Evolutionary conservation across 164 flowering plant genomes (phyloP).

Genomic region (Tetracentron sinense): DNA sequence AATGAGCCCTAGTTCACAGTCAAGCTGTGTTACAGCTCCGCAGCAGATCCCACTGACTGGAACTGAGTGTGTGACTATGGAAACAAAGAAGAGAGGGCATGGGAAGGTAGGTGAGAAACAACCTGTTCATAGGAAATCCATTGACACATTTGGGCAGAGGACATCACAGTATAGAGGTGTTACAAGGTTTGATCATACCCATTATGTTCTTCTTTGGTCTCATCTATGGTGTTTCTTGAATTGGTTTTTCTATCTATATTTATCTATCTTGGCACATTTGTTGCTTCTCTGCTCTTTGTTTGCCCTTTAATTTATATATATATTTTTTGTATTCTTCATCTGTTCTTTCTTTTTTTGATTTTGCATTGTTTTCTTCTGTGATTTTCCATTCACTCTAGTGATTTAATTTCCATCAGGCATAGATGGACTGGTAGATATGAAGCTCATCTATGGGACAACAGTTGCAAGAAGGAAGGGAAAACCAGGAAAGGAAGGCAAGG

Average conservation of each 20-base stretch:
- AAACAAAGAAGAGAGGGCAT: conserved; percentile 51
- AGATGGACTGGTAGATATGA: conserved; percentile 82
- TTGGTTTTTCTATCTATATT: too few species aligned
- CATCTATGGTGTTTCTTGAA: too few species aligned
- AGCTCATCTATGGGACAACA: conserved; percentile 78
- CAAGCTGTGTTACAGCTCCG: conserved; percentile 47
- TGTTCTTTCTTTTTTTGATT: too few species aligned
- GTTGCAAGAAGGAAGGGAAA: conserved; percentile 74
- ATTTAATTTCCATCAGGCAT: conserved; percentile 38
- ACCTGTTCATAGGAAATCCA: conserved; percentile 61
- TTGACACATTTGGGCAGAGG: conserved; percentile 78
- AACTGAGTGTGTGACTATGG: conserved; percentile 27
- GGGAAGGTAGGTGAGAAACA: conserved; percentile 45
- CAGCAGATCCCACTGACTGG: conserved; percentile 36
- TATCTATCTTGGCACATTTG: too few species aligned
- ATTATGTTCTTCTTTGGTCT: too few species aligned
- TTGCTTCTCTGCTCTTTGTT: too few species aligned
- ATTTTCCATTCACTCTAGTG: too few species aligned
- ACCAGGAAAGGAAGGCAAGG: conserved; percentile 76
- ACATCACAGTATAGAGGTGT: conserved; percentile 82
- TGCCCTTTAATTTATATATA: too few species aligned
- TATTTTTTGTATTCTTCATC: too few species aligned
- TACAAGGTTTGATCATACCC: conserved; percentile 41
- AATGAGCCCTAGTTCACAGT: conserved; percentile 68
- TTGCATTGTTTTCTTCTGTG: too few species aligned